Evolutionary conservation across 1,284 basidiomycete genomes (phyloP).

Genomic region (Cystobasidiaceae sp.): DNA sequence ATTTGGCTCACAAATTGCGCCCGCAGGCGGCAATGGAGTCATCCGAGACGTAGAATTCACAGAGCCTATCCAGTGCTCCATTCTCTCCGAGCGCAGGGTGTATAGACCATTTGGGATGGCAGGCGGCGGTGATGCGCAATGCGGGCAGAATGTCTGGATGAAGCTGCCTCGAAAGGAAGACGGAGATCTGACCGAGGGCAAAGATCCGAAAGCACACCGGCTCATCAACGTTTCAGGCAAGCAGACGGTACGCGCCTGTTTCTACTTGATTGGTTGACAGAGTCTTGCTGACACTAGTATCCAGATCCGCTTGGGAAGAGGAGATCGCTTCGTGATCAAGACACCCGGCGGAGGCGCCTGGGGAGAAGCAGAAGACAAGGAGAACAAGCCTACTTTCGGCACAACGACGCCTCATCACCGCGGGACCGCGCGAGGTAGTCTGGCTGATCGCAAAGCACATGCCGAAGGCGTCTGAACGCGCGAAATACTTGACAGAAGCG

Average conservation of each 20-base stretch:
- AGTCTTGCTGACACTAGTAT: too few relatives aligned
- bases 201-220: constrained; percentile 47
- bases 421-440: constrained; percentile 17
- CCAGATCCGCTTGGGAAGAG: constrained; percentile 76
- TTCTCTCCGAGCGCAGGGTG: constrained; percentile 64
- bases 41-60: constrained; percentile 82
- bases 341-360: constrained; percentile 92
- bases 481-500: background rate
- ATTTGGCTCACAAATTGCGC: too few relatives aligned
- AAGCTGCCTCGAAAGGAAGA: constrained; percentile 67
- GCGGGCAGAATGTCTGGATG: constrained; percentile 85
- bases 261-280: too few relatives aligned
- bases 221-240: constrained; percentile 88
- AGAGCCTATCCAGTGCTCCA: constrained; percentile 43
- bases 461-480: constrained; percentile 20
- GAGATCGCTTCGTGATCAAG: constrained; percentile 72
- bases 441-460: constrained; percentile 18
- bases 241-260: too few relatives aligned
- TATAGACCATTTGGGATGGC: constrained; percentile 83
- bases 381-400: constrained; percentile 1
- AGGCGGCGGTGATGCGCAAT: constrained; percentile 69
- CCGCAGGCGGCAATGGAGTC: constrained; percentile 81
- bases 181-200: constrained; percentile 46
- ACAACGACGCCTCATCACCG: constrained; percentile 11
- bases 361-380: constrained; percentile 53